Evolutionary conservation across 2,329 filamentous ascomycete genomes (phyloP).

Genomic region (Aspergillus sp.): DNA sequence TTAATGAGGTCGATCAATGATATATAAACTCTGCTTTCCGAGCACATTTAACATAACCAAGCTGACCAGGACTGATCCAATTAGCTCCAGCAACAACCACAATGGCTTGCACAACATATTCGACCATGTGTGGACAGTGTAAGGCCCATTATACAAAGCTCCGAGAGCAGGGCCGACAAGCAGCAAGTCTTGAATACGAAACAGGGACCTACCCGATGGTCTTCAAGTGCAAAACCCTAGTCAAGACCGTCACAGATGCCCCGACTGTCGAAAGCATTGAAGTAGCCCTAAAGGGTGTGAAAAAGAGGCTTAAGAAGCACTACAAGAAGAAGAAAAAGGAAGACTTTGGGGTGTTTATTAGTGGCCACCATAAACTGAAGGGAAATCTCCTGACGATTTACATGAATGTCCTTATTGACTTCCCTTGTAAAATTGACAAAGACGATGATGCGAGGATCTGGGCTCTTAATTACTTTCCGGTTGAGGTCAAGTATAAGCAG

Average conservation of each 20-base stretch:
- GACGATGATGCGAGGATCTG: not conserved
- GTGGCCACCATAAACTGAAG: not conserved
- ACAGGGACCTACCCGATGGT: not conserved
- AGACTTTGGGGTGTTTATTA: not conserved
- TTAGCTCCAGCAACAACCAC: not conserved
- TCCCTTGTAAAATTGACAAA: not conserved
- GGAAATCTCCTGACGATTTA: not conserved
- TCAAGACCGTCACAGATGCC: not conserved
- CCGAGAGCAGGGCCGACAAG: not conserved
- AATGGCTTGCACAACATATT: not conserved
- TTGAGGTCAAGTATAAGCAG: not conserved
- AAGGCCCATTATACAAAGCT: not conserved
- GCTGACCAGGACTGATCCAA: not conserved
- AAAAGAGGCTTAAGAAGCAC: not conserved
- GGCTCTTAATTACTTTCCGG: not conserved
- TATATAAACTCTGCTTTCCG: not conserved
- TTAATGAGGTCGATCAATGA: not conserved
- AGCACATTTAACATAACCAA: not conserved
- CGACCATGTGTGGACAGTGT: not conserved
- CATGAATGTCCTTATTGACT: not conserved
- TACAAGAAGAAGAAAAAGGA: not conserved
- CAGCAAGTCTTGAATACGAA: not conserved
- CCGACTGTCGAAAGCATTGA: not conserved
- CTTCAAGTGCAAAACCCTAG: not conserved
- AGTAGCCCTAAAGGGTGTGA: not conserved